These are phyloP conservation scores for Cercospora sojina DNA, from an alignment of 2,329 filamentous ascomycete genomes.

Conservation along the genomic window DNA sequence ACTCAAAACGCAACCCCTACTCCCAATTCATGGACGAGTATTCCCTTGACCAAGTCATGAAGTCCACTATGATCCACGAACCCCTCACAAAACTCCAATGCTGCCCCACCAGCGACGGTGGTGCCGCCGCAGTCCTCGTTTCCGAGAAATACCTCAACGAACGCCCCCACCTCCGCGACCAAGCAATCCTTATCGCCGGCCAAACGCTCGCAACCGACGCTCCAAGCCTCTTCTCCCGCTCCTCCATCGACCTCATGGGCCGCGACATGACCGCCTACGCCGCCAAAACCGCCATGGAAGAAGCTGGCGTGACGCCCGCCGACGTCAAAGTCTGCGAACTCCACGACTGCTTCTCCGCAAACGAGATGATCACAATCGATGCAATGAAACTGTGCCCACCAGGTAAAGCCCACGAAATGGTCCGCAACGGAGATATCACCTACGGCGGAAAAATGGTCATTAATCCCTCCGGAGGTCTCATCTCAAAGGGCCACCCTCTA, in stretches of 20 bases:
- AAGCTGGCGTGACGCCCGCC: constrained; percentile 65
- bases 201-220: constrained; percentile 82
- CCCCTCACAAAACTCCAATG: constrained; percentile 97
- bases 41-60: constrained; percentile 75
- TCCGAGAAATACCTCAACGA: constrained; percentile 85
- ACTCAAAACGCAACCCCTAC: constrained; percentile 90
- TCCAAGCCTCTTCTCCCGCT: constrained; percentile 73
- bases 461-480: constrained; percentile 68
- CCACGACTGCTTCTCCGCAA: constrained; percentile 94
- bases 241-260: constrained; percentile 83
- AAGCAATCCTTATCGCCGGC: constrained; percentile 85
- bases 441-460: constrained; percentile 69
- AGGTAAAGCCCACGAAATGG: constrained; percentile 88
- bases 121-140: constrained; percentile 82
- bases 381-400: constrained; percentile 72
- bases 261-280: constrained; percentile 79
- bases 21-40: constrained; percentile 94
- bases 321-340: constrained; percentile 85
- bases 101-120: constrained; percentile 92
- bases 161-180: constrained; percentile 73
- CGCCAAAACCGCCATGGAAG: constrained; percentile 63
- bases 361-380: constrained; percentile 89
- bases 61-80: constrained; percentile 73
- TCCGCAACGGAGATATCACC: constrained; percentile 82
- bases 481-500: constrained; percentile 93